Percentiles rank a stretch among this genome's conserved stretches.
Evolutionary conservation across 371 early-diverging fungal species (phyloP).

Genomic region (Mucor indicus): DNA sequence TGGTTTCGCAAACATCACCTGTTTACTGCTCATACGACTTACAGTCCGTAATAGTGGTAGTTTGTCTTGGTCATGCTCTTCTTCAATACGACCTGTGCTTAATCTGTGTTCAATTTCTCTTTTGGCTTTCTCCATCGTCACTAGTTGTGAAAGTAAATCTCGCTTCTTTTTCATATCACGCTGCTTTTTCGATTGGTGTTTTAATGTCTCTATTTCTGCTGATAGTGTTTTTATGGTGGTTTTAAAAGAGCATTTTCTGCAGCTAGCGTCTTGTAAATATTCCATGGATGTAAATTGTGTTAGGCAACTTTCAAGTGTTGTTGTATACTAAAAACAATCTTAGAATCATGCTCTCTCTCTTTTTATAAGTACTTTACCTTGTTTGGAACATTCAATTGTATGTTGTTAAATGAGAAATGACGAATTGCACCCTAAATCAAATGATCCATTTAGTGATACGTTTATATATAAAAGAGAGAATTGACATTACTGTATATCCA

Average conservation of each 20-base stretch:
- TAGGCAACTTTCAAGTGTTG: slow-evolving; percentile 64
- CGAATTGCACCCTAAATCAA: slow-evolving; percentile 62
- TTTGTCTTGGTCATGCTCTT: slow-evolving; percentile 25
- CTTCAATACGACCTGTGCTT: slow-evolving; percentile 14
- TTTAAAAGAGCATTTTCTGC: slow-evolving; percentile 67
- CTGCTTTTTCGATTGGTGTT: slow-evolving; percentile 32
- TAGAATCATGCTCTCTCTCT: not conserved
- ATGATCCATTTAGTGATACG: not conserved
- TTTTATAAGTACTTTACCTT: slow-evolving; percentile 31
- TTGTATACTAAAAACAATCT: slow-evolving; percentile 28
- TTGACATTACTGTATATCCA: slow-evolving; percentile 56
- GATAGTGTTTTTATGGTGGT: slow-evolving; percentile 37
- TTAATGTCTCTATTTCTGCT: slow-evolving; percentile 40
- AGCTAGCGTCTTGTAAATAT: slow-evolving; percentile 68
- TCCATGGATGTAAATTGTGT: slow-evolving; percentile 64
- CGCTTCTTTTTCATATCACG: slow-evolving; percentile 25
- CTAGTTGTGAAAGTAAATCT: slow-evolving; percentile 20
- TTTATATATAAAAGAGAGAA: not conserved
- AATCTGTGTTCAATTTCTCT: slow-evolving; percentile 9
- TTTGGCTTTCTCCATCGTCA: slow-evolving; percentile 11
- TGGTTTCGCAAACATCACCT: slow-evolving; percentile 60
- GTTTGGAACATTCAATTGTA: slow-evolving; percentile 63
- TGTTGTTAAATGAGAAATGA: slow-evolving; percentile 70
- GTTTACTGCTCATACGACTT: slow-evolving; percentile 49
- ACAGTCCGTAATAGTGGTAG: slow-evolving; percentile 9